phyloP scores from a whole-genome alignment of 2,329 filamentous ascomycete species.

The Verticillium zaregamsianum region DNA sequence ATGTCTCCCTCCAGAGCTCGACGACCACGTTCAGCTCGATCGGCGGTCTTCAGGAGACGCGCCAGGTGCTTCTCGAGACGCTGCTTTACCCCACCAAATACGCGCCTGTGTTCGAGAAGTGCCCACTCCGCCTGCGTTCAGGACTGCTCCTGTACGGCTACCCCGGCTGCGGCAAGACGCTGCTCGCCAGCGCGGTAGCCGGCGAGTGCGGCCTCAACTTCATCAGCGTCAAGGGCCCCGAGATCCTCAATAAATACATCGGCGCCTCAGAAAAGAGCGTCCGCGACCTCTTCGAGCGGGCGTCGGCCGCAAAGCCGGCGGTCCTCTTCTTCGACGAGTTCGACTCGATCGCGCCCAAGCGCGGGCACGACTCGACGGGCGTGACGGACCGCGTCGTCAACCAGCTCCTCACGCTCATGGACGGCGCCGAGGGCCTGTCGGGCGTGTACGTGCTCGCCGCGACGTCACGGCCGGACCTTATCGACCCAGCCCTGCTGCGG shows the following conservation, averaged over 20 bases:
- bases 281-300: constrained; percentile 89
- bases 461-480: constrained; percentile 87
- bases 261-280: constrained; percentile 96
- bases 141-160: constrained; percentile 91
- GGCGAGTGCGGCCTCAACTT: constrained; percentile 98
- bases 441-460: constrained; percentile 96
- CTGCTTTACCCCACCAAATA: constrained; percentile 97
- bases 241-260: constrained; percentile 99
- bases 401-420: constrained; percentile 97
- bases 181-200: constrained; percentile 93
- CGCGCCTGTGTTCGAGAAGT: constrained; percentile 94
- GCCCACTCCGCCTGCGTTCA: constrained; percentile 88
- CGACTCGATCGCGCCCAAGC: constrained; percentile 93
- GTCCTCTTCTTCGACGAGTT: constrained; percentile 99
- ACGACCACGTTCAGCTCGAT: constrained; percentile 91
- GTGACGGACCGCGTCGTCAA: constrained; percentile 99
- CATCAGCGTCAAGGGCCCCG: constrained; percentile 95
- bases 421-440: constrained; percentile 89
- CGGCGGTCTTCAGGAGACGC: constrained; percentile 79
- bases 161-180: constrained; percentile 93
- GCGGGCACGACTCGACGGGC: constrained; percentile 93
- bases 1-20: constrained; percentile 89
- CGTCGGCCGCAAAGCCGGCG: constrained; percentile 84
- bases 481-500: constrained; percentile 87
- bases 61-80: constrained; percentile 89